A percentile compares a stretch with the other conserved stretches of the same genome.
Evolutionary conservation across 331 rosid genomes (phyloP).

Genomic region (Malus hybrid): DNA sequence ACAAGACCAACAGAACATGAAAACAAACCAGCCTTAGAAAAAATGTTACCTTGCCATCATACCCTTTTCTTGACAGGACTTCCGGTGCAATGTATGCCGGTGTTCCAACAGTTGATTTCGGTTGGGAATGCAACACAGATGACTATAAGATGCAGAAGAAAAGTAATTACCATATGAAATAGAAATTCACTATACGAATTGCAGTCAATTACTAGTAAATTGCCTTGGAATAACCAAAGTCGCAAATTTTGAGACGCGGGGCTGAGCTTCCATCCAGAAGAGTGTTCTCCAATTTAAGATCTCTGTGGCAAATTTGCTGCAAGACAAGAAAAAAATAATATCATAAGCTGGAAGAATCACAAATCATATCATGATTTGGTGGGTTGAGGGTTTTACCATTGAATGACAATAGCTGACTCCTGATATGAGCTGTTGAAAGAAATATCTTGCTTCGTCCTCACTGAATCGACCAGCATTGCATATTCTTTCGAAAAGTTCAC

Average conservation of each 20-base stretch:
- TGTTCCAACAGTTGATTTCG: constrained; percentile 96
- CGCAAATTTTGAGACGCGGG: constrained; percentile 88
- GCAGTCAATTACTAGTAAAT: neutral
- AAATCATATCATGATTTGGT: neutral
- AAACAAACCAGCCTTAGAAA: neutral
- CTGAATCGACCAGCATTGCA: constrained; percentile 93
- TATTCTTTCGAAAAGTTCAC: constrained; percentile 92
- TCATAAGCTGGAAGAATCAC: neutral
- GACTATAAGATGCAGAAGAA: constrained; percentile 43
- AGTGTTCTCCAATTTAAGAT: constrained; percentile 94
- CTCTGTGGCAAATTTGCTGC: constrained; percentile 97
- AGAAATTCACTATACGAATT: neutral
- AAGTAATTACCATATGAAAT: neutral
- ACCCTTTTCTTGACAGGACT: constrained; percentile 71
- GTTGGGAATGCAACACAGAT: constrained; percentile 94
- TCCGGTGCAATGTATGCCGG: constrained; percentile 98
- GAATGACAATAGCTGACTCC: constrained; percentile 96
- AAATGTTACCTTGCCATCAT: constrained; percentile 74
- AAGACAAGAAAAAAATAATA: neutral
- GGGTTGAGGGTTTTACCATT: constrained; percentile 46
- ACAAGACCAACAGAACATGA: constrained; percentile 1
- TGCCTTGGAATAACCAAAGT: constrained; percentile 96
- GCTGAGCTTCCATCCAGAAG: constrained; percentile 89
- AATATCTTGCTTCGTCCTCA: constrained; percentile 94
- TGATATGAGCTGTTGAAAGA: constrained; percentile 87